Evolutionary conservation across 176 grass and related monocot species (phyloP), one percentile per base, ranked within the genome.

Genomic region (Dendrocalamus sinicus): DNA sequence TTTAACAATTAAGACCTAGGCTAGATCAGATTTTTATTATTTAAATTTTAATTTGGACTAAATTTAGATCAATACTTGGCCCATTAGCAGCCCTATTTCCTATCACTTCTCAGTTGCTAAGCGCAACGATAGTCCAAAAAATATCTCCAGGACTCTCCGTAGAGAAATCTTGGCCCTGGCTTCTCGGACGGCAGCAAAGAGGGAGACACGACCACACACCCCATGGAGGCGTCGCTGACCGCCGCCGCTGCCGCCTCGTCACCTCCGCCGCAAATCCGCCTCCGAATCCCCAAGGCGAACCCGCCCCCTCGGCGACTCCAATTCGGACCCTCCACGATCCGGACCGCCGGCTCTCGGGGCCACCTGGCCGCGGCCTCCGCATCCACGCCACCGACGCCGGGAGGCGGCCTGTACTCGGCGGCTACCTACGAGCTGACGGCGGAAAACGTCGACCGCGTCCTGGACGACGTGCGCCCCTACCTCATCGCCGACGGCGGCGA

Each of bases 401-500:
- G 89, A 40, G 87, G 91, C 20, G 90, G 88, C 20, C 83, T 95
- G 43, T 98, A 98, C 89, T 87, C 93, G 1, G 95, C 88, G 79
- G 83, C 70, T 81, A 91, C 86, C 68, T 95, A 92, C 74, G 90
- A 95, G 72, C 93, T 98, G 28, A 95, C 93, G 20, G 81, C 81
- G 15, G 90, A 91, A 47, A 95, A 95, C 91, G 96, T 98, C 54
- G 74, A 94, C 79, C 80, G 87, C 77, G 91, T 95, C 60, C 83
- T 98, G 55, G 81, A 98, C 17, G 93, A 95, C 40, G 96, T 98
- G 24, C 91, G 93, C 53, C 93, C 96, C 13, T 98, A 98, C 87
- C 96, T 98, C 84, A 79, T 98, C 73, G 44, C 93, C 54, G 96
- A 98, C 69, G 93, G 96, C 12, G 96, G 93, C 62, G 72, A 98